phyloP scores from a whole-genome alignment of 352 stramenopile species.

The Nothophytophthora sp. region DNA sequence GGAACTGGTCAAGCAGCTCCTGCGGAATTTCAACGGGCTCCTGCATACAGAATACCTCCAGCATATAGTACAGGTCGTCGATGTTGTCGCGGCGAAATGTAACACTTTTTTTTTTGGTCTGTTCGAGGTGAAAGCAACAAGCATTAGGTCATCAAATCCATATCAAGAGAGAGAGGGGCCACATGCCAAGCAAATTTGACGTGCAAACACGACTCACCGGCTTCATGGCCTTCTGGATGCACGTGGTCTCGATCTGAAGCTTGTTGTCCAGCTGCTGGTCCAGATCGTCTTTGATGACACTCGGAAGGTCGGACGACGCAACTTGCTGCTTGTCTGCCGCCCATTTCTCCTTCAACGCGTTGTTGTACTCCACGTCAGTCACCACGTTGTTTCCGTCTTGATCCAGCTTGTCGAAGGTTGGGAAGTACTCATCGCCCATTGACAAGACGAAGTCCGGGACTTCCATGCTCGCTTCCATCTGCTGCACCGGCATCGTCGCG shows the following conservation, averaged over 20 bases:
- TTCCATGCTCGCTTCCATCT: conserved; percentile 15
- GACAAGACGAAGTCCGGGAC: conserved; percentile 33
- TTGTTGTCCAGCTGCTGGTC: conserved; percentile 41
- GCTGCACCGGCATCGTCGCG: conserved; percentile 12
- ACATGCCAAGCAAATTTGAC: too few relatives aligned
- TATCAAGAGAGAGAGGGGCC: too few relatives aligned
- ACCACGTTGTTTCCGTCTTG: conserved; percentile 32
- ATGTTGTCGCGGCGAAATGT: conserved; percentile 28
- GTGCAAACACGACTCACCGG: conserved; percentile 23
- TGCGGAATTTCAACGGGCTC: conserved; percentile 30
- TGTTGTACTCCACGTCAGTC: conserved; percentile 38
- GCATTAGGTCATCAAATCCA: background rate
- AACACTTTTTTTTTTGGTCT: conserved; percentile 34
- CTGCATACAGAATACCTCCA: conserved; percentile 41
- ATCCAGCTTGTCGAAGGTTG: conserved; percentile 38
- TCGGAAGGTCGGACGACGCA: conserved; percentile 23
- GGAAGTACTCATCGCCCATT: conserved; percentile 43
- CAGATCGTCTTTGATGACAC: conserved; percentile 39
- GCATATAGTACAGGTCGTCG: conserved; percentile 32
- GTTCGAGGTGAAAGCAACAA: conserved; percentile 1
- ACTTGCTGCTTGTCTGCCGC: conserved; percentile 28
- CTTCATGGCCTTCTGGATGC: conserved; percentile 41
- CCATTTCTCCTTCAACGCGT: conserved; percentile 25
- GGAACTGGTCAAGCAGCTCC: conserved; percentile 34
- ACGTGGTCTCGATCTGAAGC: conserved; percentile 32